Evolutionary conservation across 768 basidiomycete genomes (phyloP).

Genomic region (Podaxis sp.): DNA sequence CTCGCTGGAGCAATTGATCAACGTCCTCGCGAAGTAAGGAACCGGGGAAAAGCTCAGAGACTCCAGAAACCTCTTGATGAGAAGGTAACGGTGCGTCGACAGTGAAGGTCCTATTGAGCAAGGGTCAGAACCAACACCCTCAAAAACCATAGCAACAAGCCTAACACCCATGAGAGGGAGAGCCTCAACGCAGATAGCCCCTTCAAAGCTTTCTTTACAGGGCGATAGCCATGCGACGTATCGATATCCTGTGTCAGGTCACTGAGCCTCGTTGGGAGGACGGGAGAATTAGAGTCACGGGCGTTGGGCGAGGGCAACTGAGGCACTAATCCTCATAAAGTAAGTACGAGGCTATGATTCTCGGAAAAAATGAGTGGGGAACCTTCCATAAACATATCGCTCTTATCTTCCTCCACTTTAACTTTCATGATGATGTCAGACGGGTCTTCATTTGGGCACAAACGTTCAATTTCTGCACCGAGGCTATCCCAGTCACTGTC

Average conservation of each 20-base stretch:
- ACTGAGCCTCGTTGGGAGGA: slow-evolving; percentile 23
- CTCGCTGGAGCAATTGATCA: neutral
- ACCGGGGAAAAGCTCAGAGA: neutral
- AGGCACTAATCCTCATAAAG: slow-evolving; percentile 40
- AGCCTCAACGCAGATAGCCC: slow-evolving; percentile 56
- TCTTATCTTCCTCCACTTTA: slow-evolving; percentile 49
- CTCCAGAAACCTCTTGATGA: slow-evolving; percentile 4
- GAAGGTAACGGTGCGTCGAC: slow-evolving; percentile 5
- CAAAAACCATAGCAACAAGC: neutral
- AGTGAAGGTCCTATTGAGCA: slow-evolving; percentile 3
- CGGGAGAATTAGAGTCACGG: slow-evolving; percentile 28
- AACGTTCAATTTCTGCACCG: slow-evolving; percentile 25
- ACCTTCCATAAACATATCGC: slow-evolving; percentile 56
- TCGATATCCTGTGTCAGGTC: neutral
- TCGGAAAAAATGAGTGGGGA: neutral
- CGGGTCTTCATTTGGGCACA: slow-evolving; percentile 23
- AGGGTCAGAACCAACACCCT: neutral
- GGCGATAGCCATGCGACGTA: slow-evolving; percentile 18
- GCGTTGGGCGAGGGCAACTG: slow-evolving; percentile 47
- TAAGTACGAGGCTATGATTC: neutral
- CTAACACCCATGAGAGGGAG: slow-evolving; percentile 66
- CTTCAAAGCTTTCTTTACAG: slow-evolving; percentile 46
- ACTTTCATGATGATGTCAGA: slow-evolving; percentile 47
- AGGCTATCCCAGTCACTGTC: slow-evolving; percentile 18
- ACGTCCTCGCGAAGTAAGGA: neutral